phyloP scores from a whole-genome alignment of 371 early-diverging fungal species.

The Mucor mucedo region DNA sequence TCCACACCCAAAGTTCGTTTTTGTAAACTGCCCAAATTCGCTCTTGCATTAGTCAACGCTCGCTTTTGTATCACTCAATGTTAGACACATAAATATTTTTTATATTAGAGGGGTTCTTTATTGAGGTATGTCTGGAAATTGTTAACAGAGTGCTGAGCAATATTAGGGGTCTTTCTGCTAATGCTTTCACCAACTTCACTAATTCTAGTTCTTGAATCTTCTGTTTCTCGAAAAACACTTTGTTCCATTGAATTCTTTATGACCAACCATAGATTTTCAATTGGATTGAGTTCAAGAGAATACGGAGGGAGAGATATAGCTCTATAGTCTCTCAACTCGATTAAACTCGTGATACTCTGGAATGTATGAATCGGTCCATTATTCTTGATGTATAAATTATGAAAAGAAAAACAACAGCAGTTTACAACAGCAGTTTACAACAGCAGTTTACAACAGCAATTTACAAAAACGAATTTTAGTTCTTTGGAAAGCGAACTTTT shows the following conservation, averaged over 20 bases:
- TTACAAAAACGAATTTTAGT: too few species aligned
- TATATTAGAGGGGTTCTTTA: constrained; percentile 13
- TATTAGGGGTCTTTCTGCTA: constrained; percentile 13
- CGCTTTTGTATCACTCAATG: not conserved
- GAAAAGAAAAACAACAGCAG: too few species aligned
- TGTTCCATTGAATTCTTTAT: constrained; percentile 12
- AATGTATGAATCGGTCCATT: too few species aligned
- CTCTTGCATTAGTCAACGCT: constrained; percentile 1
- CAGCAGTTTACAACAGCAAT: too few species aligned
- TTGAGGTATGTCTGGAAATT: constrained; percentile 18
- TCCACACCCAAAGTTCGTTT: constrained; percentile 9
- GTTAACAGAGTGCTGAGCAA: not conserved
- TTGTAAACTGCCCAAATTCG: constrained; percentile 12
- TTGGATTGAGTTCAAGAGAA: constrained; percentile 30
- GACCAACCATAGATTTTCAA: constrained; percentile 19
- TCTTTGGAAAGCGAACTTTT: not conserved
- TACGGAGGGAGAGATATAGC: constrained; percentile 24
- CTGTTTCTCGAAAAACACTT: constrained; percentile 13
- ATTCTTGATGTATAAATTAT: too few species aligned
- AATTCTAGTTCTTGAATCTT: constrained; percentile 20
- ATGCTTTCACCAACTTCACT: constrained; percentile 8
- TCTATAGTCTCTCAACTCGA: too few species aligned
- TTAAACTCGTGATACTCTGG: too few species aligned
- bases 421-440: too few species aligned
- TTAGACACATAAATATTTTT: constrained; percentile 8